Evolutionary conservation across 225 moss, liverwort and hornwort species (phyloP).

Genomic region (Ulota crispa): DNA sequence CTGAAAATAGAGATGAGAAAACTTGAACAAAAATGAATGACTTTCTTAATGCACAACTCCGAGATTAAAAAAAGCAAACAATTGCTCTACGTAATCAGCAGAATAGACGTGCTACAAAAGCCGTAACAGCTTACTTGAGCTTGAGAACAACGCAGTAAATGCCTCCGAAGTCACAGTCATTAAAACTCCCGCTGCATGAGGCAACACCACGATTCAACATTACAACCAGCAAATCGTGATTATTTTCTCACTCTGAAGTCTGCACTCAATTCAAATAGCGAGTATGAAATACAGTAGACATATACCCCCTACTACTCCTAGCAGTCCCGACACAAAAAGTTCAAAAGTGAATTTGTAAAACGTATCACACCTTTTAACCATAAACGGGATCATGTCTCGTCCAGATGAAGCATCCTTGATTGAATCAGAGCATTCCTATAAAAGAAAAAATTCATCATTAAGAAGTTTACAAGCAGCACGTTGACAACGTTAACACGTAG

Average conservation of each 20-base stretch:
- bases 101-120: not conserved
- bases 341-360: not conserved
- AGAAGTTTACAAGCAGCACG: not conserved
- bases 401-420: conserved; percentile 76
- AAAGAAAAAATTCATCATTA: conserved; percentile 16
- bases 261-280: not conserved
- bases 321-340: not conserved
- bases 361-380: conserved; percentile 74
- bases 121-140: conserved; percentile 63
- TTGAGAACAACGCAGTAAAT: conserved; percentile 89
- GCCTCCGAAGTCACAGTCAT: conserved; percentile 83
- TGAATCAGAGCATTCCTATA: conserved; percentile 77
- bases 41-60: conserved; percentile 4
- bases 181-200: conserved; percentile 59
- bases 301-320: not conserved
- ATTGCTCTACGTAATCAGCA: not conserved
- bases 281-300: not conserved
- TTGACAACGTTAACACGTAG: not conserved
- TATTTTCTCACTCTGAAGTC: not conserved
- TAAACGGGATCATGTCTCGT: conserved; percentile 75
- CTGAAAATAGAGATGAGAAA: not conserved
- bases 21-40: not conserved
- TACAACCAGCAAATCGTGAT: not conserved
- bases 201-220: conserved; percentile 19
- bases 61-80: not conserved